A percentile compares a stretch with the other conserved stretches of the same genome.
Evolutionary conservation across 441 rosid genomes (phyloP).

Genomic region (Caryocar brasiliense): DNA sequence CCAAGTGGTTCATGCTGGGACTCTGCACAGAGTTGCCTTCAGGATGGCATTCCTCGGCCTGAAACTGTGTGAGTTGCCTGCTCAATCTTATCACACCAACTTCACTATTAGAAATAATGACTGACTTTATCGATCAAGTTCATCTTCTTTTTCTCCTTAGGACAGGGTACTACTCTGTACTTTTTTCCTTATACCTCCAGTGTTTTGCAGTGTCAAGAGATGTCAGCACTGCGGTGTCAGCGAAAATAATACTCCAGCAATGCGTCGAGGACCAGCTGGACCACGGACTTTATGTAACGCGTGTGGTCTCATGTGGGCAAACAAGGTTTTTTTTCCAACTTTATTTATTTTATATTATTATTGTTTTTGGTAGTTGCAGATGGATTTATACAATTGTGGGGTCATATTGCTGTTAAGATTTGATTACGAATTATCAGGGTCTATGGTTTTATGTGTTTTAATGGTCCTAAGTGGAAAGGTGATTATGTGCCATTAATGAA

Average conservation of each 20-base stretch:
- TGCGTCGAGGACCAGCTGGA: slow-evolving; percentile 87
- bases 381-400: background rate
- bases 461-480: too few species aligned
- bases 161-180: background rate
- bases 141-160: too few species aligned
- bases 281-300: slow-evolving; percentile 77
- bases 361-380: too few species aligned
- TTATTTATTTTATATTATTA: background rate
- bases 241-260: slow-evolving; percentile 63
- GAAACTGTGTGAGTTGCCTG: slow-evolving; percentile 57
- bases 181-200: slow-evolving; percentile 3
- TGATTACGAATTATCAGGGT: too few species aligned
- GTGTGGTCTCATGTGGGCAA: slow-evolving; percentile 83
- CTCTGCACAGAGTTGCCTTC: slow-evolving; percentile 33
- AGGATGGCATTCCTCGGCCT: slow-evolving; percentile 32
- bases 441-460: too few species aligned
- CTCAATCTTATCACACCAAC: background rate
- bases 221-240: slow-evolving; percentile 69
- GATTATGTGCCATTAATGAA: too few species aligned
- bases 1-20: slow-evolving; percentile 41
- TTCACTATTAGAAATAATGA: slow-evolving; percentile 7
- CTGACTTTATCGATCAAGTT: too few species aligned
- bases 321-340: slow-evolving; percentile 36
- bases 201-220: slow-evolving; percentile 34
- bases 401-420: background rate